Percentiles rank a stretch among this genome's conserved stretches.
Evolutionary conservation across 257 asterid species (phyloP).

Genomic region (Ehretia macrophylla): DNA sequence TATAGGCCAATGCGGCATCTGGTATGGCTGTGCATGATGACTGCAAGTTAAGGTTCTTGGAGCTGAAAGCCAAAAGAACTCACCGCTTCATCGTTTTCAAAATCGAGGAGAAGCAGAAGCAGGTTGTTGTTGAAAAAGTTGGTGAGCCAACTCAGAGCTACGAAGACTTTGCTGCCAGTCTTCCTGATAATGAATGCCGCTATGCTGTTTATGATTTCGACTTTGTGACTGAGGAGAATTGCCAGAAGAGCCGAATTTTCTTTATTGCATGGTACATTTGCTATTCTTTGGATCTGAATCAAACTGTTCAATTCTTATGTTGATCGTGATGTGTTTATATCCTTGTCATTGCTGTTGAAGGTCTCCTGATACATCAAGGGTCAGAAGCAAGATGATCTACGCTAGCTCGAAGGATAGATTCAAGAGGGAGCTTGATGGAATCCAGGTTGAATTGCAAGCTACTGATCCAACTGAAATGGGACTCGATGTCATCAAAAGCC

Average conservation of each 20-base stretch:
- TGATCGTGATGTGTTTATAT: background rate
- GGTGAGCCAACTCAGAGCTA: constrained; percentile 17
- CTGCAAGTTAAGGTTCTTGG: constrained; percentile 17
- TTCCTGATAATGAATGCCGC: constrained; percentile 19
- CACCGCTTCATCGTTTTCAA: constrained; percentile 19
- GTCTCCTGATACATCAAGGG: constrained; percentile 12
- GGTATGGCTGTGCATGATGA: constrained; percentile 23
- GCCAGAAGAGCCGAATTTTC: constrained; percentile 21
- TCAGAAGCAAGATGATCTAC: constrained; percentile 9
- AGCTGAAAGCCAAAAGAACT: constrained; percentile 16
- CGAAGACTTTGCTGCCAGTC: constrained; percentile 16
- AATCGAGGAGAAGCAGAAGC: constrained; percentile 21
- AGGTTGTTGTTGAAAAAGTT: constrained; percentile 20
- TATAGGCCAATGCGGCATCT: constrained; percentile 19
- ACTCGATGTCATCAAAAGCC: constrained; percentile 6
- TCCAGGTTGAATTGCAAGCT: constrained; percentile 4
- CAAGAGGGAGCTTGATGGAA: constrained; percentile 6
- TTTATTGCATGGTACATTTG: constrained; percentile 19
- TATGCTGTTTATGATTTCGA: constrained; percentile 22
- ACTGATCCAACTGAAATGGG: constrained; percentile 9
- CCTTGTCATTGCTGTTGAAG: background rate
- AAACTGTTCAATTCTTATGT: background rate
- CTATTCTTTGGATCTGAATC: background rate
- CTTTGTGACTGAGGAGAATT: constrained; percentile 19
- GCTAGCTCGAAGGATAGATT: constrained; percentile 2